Conservation (phyloP, 2,329 filamentous ascomycete species). For the Trichoderma cornu-damae region DNA sequence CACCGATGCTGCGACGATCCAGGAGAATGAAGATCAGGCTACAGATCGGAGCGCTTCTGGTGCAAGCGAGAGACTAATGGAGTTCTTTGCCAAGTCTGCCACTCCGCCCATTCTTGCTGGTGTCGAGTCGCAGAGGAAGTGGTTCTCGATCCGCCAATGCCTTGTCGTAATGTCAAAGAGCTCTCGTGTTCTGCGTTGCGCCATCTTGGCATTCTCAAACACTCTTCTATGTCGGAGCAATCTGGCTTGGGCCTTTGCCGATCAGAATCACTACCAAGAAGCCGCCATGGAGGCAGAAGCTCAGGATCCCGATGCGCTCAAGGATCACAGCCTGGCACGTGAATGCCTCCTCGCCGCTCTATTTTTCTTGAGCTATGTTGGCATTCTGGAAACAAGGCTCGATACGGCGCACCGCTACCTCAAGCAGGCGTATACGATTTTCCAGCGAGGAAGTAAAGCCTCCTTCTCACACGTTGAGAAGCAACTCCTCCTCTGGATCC, state of each 20-base stretch:
- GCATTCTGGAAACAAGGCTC: conserved; percentile 42
- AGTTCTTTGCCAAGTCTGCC: conserved; percentile 45
- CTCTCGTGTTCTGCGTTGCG: conserved; percentile 43
- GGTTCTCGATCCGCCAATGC: conserved; percentile 45
- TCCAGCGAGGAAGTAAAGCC: conserved; percentile 38
- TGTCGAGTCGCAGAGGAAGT: conserved; percentile 49
- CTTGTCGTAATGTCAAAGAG: conserved; percentile 44
- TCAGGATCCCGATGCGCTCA: conserved; percentile 24
- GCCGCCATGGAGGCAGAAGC: conserved; percentile 33
- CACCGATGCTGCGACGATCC: background rate
- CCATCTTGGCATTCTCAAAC: conserved; percentile 49
- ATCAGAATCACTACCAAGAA: conserved; percentile 36
- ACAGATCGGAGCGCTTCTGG: background rate
- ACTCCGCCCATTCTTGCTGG: conserved; percentile 50
- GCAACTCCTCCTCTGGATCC: conserved; percentile 50
- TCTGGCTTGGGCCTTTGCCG: conserved; percentile 30
- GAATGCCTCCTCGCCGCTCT: conserved; percentile 46
- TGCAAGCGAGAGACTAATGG: conserved; percentile 34
- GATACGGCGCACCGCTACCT: conserved; percentile 46
- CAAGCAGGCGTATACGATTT: conserved; percentile 44
- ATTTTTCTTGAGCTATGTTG: conserved; percentile 52
- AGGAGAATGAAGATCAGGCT: background rate
- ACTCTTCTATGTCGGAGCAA: conserved; percentile 38
- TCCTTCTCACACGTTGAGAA: conserved; percentile 39
- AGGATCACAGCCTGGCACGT: conserved; percentile 29